Evolutionary conservation across 306 rosid species (phyloP), one percentile per base, ranked within the genome.

Genomic region (Quercus engelmannii): DNA sequence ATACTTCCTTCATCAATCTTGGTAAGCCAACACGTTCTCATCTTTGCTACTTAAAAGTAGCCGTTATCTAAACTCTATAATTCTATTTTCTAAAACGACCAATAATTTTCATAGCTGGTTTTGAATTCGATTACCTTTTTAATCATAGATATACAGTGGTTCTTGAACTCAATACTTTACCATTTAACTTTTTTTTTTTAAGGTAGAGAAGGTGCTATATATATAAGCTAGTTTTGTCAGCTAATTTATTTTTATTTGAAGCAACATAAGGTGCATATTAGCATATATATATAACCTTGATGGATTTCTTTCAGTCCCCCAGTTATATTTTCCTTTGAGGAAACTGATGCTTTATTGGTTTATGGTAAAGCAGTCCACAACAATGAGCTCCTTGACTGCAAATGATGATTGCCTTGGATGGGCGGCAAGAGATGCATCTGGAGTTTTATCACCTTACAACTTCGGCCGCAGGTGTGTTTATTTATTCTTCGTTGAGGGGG

Each of bases 341-440:
- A 71, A 79, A 68, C 49, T 78, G 21, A 30, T 64, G 10, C 17
- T 38, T 71, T 57, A 59, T 85, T 74, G 19, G 14, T 5, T 80
- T 67, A 12, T 72, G 71, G 20, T 58, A 49, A 10, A 72, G 61
- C 30, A 67, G 80, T 17, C 74, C 46, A 41, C 11, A 68, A 69
- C 58, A 33, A 90, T 89, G 97, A 84, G 82, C 84, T 92, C 89
- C 5, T 52, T 55, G 30, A 73, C 74, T 33, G 80, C 54, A 18
- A 76, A 38, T 20, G 91, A 78, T 70, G 87, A 88, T 31, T 93
- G 97, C 83, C 79, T 89, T 20, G 96, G 87, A 77, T 93, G 92
- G 92, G 97, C 97, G 33, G 97, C 96, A 74, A 88, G 87, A 79
- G 97, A 91, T 83, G 78, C 86, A 4, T 88, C 96, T 69, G 97